Evolutionary conservation across 768 basidiomycete genomes (phyloP), one percentile per base, ranked within the genome.

Genomic region (Naematelia encephala): DNA sequence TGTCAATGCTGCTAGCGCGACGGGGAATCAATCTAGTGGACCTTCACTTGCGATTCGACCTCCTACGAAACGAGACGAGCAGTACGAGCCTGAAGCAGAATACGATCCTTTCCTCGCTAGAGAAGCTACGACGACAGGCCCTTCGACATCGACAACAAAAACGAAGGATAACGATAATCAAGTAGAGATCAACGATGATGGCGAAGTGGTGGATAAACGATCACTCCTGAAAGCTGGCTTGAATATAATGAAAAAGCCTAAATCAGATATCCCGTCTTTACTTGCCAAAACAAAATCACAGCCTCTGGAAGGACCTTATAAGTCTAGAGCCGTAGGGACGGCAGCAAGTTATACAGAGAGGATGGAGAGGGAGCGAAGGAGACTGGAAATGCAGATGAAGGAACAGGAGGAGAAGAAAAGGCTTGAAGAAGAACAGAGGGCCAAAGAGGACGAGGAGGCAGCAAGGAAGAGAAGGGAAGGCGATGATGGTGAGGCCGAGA

Each of bases 121-220:
- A 22, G 72, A 74, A 62, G 64, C 61, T 28, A 62, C 59, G 13
- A 59, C 46, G 21, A 30, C 59, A 10, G 27, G 19, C 34, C 51
- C 52, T 12, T 56, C 60, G 13, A 26, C 30, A 11, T n/a, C n/a
- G n/a, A n/a, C n/a, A n/a, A n/a, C n/a, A n/a, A n/a, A n/a, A 16
- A n/a, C 51, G 3, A 44, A 25, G n/a, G 47, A 52, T 2, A 82
- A 87, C 69, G 93, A 92, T 22, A 88, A 88, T 75, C 82, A 85
- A 11, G 86, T 99, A 29, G 94, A 97, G 77, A 80, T 97, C 29
- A 98, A 98, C 76, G 94, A 98, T 76, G 93, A 97, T 68, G 93
- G 92, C 68, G 90, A 93, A 74, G 92, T 98, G 47, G 87, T 99
- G 49, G 96, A 99, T 80, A 92, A 93, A 72, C 86, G 93, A 56